These are phyloP conservation scores for Chaetomium olivaceum DNA, from an alignment of 2,329 filamentous ascomycete genomes.

Conservation along the genomic window DNA sequence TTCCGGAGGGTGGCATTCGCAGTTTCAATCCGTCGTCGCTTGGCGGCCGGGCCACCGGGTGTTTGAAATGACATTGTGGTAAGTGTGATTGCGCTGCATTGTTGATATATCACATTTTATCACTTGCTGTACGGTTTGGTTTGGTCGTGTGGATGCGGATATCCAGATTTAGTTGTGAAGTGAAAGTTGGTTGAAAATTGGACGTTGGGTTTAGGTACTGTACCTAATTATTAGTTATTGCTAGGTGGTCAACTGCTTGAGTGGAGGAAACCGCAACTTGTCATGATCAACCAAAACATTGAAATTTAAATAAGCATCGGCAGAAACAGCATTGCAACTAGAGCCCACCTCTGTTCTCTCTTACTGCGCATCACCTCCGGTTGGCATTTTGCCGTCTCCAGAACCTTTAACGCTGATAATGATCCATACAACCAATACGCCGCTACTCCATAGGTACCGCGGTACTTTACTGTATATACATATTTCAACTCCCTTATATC, in stretches of 20 bases:
- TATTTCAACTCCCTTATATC: background rate
- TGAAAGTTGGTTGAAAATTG: background rate
- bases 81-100: conserved; percentile 9
- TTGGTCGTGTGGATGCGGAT: background rate
- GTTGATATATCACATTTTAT: conserved; percentile 10
- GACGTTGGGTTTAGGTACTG: background rate
- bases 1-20: conserved; percentile 62
- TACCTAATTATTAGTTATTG: background rate
- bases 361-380: background rate
- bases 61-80: conserved; percentile 44
- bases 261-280: background rate
- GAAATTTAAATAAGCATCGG: background rate
- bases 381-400: background rate
- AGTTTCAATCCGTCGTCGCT: conserved; percentile 63
- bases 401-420: background rate
- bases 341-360: background rate
- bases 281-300: background rate
- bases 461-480: conserved; percentile 5
- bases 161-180: background rate
- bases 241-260: background rate
- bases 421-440: conserved; percentile 17
- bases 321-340: background rate
- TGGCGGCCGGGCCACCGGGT: conserved; percentile 45
- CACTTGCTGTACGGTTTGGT: background rate
- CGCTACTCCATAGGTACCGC: conserved; percentile 21